These are phyloP conservation scores for Verticillium longisporum DNA, from an alignment of 2,329 filamentous ascomycete species.

Conservation along the genomic window DNA sequence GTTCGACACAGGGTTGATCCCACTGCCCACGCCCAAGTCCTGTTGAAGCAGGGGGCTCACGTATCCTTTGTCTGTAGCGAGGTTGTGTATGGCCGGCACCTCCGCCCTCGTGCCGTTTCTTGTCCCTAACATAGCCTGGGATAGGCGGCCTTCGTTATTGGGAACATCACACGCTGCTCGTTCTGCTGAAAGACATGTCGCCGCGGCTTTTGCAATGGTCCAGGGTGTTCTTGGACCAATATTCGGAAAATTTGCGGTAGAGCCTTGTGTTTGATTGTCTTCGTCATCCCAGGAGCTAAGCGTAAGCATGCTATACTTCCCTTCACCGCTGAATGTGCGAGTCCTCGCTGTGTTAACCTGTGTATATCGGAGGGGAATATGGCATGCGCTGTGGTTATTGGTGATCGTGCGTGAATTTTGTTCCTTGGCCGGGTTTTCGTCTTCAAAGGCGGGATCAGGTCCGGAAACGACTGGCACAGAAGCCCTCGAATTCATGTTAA, in stretches of 20 bases:
- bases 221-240: constrained; percentile 6
- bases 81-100: neutral
- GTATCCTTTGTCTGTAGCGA: neutral
- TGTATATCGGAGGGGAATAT: neutral
- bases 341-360: constrained; percentile 5
- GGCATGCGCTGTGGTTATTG: neutral
- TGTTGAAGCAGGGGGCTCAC: neutral
- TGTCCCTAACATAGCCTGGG: neutral
- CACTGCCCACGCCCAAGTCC: neutral
- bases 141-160: neutral
- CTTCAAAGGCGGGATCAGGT: neutral
- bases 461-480: neutral
- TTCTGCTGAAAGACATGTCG: neutral
- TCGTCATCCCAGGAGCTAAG: neutral
- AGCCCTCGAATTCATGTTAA: neutral
- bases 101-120: neutral
- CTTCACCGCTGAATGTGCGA: neutral
- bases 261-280: neutral
- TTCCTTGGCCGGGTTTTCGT: neutral
- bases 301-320: neutral
- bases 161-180: neutral
- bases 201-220: constrained; percentile 6
- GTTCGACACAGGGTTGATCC: neutral
- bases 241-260: too few relatives aligned
- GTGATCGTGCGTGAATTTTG: neutral